Base-by-base conservation (phyloP, 1,284 basidiomycete species). In the Cerrena zonata region DNA sequence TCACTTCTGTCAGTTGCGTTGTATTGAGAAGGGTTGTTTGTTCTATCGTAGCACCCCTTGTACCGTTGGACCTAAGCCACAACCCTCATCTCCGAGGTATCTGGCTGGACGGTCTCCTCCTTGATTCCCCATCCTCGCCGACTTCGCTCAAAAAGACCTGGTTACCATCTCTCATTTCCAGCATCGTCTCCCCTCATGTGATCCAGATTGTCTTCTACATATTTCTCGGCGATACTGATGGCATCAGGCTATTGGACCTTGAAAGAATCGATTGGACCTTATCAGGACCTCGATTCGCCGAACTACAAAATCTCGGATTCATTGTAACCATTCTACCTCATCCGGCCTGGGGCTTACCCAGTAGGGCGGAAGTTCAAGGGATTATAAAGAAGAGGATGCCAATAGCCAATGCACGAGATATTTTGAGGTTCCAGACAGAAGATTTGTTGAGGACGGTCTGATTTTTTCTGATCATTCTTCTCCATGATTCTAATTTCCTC, bases 191-290 rank as follows among this genome's bases (percentile, higher is more conserved):
- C 5, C 22, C 10, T 18, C n/a, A 11, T 15, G 21, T 49, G 25
- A 18, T 18, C 37, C 27, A 49, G 39, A 10, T 49, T 11, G 40
- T 49, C 5, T 49, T 23, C 38, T 42, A 42, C 40, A 21, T 49
- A 3, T 23, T 38, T 5, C 47, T 49, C n/a, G 39, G 47, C 37
- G 22, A 49, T 26, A 18, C 42, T 18, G 12, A 26, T 4, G 39
- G 36, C 19, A 23, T 49, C 11, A 18, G 42, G 36, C 23, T 11
- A 23, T 22, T 49, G 4, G 27, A 49, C 25, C 23, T 49, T 3
- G 39, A 43, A 26, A 4, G 22, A 23, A 10, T 49, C 5, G 47
- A 49, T 23, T 23, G 11, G n/a, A 39, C 42, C n/a, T 37, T 49
- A 7, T 13, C 38, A 24, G 38, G 26, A 19, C 23, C 21, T 5